Conservation (phyloP, 495 filamentous ascomycete species). For the Hypoxylon lenormandii region DNA sequence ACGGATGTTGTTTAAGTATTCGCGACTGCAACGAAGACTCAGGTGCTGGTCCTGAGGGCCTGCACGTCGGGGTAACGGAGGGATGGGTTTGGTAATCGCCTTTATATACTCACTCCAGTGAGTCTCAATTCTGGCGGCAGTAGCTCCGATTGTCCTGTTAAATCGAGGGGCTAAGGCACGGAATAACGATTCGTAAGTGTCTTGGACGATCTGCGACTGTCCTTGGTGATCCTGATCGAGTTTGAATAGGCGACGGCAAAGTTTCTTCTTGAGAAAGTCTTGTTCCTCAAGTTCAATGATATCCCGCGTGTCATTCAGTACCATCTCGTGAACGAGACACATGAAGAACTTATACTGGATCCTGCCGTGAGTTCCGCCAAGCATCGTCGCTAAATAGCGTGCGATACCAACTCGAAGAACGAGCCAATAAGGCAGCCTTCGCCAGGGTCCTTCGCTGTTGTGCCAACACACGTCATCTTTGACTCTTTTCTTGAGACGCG, state of each 20-base stretch:
- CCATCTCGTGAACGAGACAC: slow-evolving; percentile 55
- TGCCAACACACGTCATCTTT: slow-evolving; percentile 69
- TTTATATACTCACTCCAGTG: slow-evolving; percentile 47
- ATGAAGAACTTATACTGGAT: slow-evolving; percentile 70
- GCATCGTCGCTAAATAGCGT: slow-evolving; percentile 57
- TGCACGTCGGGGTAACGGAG: slow-evolving; percentile 54
- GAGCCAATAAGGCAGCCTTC: slow-evolving; percentile 69
- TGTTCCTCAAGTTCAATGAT: slow-evolving; percentile 23
- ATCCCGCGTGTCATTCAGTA: slow-evolving; percentile 56
- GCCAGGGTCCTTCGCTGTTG: slow-evolving; percentile 65
- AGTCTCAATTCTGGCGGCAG: slow-evolving; percentile 12
- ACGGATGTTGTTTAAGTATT: slow-evolving; percentile 47
- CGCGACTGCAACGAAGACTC: slow-evolving; percentile 58
- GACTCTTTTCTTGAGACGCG: slow-evolving; percentile 64
- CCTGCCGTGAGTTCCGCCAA: slow-evolving; percentile 61
- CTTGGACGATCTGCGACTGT: slow-evolving; percentile 13
- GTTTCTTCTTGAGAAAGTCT: slow-evolving; percentile 62
- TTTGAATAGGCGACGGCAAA: slow-evolving; percentile 73
- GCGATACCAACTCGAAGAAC: slow-evolving; percentile 67
- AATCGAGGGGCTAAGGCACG: slow-evolving; percentile 22
- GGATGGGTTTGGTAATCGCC: slow-evolving; percentile 50
- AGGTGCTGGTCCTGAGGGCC: slow-evolving; percentile 47
- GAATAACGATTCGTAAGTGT: slow-evolving; percentile 16
- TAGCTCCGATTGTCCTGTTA: slow-evolving; percentile 24
- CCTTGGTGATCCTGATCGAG: slow-evolving; percentile 58